Evolutionary conservation across 2,329 filamentous ascomycete genomes (phyloP).

Genomic region (Pseudogymnoascus sp.): DNA sequence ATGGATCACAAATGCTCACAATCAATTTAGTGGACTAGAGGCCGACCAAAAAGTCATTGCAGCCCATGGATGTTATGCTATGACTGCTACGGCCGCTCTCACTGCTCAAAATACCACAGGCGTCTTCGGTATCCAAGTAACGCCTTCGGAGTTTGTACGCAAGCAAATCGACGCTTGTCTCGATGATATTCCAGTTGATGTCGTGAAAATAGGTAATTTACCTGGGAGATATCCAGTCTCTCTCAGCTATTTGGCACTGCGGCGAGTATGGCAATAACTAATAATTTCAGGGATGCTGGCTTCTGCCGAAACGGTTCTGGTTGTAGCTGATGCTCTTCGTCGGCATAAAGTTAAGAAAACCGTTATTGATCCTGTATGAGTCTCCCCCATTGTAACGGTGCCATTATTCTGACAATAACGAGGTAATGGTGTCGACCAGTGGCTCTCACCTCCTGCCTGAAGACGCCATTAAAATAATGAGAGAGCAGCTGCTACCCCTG

Average conservation of each 20-base stretch:
- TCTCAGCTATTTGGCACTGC: background rate
- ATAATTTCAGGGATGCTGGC: constrained; percentile 65
- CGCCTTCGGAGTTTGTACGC: constrained; percentile 68
- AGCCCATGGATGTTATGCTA: constrained; percentile 87
- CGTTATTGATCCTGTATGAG: constrained; percentile 66
- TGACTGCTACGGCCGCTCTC: constrained; percentile 89
- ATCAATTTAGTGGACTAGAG: constrained; percentile 65
- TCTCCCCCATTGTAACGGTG: background rate
- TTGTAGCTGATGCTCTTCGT: constrained; percentile 56
- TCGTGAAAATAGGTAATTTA: constrained; percentile 75
- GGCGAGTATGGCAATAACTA: background rate
- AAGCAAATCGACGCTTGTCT: constrained; percentile 81
- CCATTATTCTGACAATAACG: constrained; percentile 10
- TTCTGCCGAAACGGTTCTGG: constrained; percentile 57
- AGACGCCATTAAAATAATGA: constrained; percentile 53
- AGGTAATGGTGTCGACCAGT: constrained; percentile 92
- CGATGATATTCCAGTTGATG: constrained; percentile 77
- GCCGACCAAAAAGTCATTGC: constrained; percentile 93
- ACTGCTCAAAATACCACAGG: constrained; percentile 93
- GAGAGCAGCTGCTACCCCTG: constrained; percentile 50
- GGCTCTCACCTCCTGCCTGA: constrained; percentile 59
- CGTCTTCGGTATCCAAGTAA: constrained; percentile 70
- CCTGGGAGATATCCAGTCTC: background rate
- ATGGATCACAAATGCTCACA: constrained; percentile 4
- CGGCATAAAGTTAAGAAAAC: constrained; percentile 47